phyloP scores from a whole-genome alignment of 179 eudicot species.

The Monotropa hypopitys region DNA sequence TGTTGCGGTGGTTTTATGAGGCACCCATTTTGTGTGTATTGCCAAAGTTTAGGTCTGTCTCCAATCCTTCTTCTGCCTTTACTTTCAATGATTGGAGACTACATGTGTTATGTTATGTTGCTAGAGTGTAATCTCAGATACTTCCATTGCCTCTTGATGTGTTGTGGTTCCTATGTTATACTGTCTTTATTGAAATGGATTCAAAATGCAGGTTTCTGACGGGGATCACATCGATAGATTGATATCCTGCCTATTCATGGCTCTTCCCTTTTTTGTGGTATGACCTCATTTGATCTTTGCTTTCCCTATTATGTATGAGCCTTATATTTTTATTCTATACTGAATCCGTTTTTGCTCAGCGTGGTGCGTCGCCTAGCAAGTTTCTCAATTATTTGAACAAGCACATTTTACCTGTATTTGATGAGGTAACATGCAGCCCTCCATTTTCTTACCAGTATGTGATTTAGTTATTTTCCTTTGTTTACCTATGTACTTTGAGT shows the following conservation, averaged over 20 bases:
- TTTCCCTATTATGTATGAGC: not conserved
- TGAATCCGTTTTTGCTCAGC: slow-evolving; percentile 29
- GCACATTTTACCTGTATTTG: slow-evolving; percentile 77
- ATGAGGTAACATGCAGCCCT: slow-evolving; percentile 43
- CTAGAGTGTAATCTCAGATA: not conserved
- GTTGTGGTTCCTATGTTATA: not conserved
- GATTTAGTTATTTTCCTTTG: not conserved
- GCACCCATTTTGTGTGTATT: too few species aligned
- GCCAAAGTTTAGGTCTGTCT: too few species aligned
- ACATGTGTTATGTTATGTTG: too few species aligned
- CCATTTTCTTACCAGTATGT: not conserved
- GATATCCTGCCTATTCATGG: slow-evolving; percentile 68
- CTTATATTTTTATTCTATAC: not conserved
- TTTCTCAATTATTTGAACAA: slow-evolving; percentile 70
- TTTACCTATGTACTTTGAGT: not conserved
- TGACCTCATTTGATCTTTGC: not conserved
- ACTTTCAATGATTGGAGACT: too few species aligned
- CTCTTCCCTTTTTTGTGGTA: slow-evolving; percentile 78
- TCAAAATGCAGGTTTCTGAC: slow-evolving; percentile 59
- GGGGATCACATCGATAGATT: slow-evolving; percentile 84
- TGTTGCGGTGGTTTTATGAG: too few species aligned
- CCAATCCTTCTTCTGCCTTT: too few species aligned
- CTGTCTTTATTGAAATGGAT: not conserved
- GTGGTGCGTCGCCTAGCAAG: slow-evolving; percentile 87
- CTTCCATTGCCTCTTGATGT: not conserved